A percentile compares a stretch with the other conserved stretches of the same genome.
phyloP scores from a whole-genome alignment of 306 rosid genomes.

The Ziziphus jujuba region DNA sequence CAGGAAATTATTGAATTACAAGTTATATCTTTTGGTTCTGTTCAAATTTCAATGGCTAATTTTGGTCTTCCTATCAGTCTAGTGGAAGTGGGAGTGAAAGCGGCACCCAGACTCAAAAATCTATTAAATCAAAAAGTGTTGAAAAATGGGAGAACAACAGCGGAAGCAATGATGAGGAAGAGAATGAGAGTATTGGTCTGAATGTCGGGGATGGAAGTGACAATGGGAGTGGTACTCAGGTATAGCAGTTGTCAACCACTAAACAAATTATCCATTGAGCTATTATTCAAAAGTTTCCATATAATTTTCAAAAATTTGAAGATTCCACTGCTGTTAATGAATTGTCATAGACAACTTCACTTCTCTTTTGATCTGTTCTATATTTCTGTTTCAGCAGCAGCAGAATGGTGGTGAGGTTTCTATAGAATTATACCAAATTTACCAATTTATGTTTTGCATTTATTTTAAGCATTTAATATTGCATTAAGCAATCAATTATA shows the following conservation, averaged over 20 bases:
- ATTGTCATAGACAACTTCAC: not conserved
- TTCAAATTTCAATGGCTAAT: not conserved
- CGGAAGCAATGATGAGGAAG: slow-evolving; percentile 76
- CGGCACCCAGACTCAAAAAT: slow-evolving; percentile 75
- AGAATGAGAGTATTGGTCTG: slow-evolving; percentile 57
- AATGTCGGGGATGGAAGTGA: slow-evolving; percentile 72
- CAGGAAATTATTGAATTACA: not conserved
- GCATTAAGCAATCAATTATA: not conserved
- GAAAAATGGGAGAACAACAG: slow-evolving; percentile 54
- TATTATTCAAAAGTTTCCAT: slow-evolving; percentile 3
- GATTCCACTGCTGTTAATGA: not conserved
- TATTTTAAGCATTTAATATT: not conserved
- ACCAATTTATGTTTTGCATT: not conserved
- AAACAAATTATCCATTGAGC: slow-evolving; percentile 5
- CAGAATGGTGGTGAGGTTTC: not conserved
- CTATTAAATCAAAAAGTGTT: slow-evolving; percentile 64
- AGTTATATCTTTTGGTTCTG: slow-evolving; percentile 1
- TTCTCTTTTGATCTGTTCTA: not conserved
- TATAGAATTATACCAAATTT: not conserved
- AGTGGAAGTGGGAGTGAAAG: slow-evolving; percentile 95
- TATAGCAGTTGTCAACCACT: slow-evolving; percentile 23
- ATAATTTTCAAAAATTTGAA: not conserved
- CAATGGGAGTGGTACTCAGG: slow-evolving; percentile 92
- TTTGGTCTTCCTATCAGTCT: slow-evolving; percentile 51
- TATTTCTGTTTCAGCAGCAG: not conserved